phyloP scores from a whole-genome alignment of 306 rosid species.

The Vigna angularis region DNA sequence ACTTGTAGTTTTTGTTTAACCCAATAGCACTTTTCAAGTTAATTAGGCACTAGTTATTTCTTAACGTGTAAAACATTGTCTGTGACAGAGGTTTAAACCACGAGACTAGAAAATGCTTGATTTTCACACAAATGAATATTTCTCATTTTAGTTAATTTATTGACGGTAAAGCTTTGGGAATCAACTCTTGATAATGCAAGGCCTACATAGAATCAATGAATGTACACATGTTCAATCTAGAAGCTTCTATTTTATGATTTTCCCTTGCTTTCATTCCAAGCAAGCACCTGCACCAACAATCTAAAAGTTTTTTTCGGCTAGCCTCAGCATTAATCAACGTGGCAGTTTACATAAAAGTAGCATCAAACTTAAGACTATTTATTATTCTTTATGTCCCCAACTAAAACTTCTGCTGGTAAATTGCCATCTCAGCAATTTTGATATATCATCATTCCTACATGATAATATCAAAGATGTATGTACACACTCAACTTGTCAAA shows the following conservation, averaged over 20 bases:
- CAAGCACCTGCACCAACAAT: neutral
- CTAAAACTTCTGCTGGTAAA: neutral
- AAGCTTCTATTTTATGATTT: slow-evolving; percentile 5
- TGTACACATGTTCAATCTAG: neutral
- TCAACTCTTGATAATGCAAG: neutral
- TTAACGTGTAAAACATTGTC: neutral
- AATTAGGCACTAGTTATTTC: neutral
- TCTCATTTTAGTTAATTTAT: neutral
- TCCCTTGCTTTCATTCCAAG: slow-evolving; percentile 7
- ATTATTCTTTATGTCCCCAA: slow-evolving; percentile 8
- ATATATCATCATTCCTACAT: neutral
- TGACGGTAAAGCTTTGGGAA: neutral
- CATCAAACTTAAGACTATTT: neutral
- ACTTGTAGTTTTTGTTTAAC: too few species aligned
- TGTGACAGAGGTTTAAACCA: neutral
- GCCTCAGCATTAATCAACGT: neutral
- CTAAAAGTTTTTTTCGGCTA: neutral
- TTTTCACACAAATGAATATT: neutral
- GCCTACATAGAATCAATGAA: neutral
- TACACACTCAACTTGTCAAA: slow-evolving; percentile 36
- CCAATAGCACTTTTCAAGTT: too few species aligned
- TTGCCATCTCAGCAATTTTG: slow-evolving; percentile 25
- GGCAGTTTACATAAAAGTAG: slow-evolving; percentile 18
- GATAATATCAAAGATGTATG: slow-evolving; percentile 37
- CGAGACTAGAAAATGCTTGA: neutral